phyloP scores from a whole-genome alignment of 768 basidiomycete species.

The Kwoniella sp. region DNA sequence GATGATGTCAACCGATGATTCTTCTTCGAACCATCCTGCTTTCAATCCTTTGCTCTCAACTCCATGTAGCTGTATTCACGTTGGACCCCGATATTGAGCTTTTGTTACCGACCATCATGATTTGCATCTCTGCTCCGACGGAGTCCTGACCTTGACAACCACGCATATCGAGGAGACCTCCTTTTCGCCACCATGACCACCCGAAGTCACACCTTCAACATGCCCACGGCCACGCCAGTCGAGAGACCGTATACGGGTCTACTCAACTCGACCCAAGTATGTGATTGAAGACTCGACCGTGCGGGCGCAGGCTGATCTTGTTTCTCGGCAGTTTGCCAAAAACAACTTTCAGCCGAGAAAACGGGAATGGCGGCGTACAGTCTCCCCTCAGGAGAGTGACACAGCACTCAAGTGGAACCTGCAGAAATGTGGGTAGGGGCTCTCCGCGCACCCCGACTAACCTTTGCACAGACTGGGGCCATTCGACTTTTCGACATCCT shows the following conservation, averaged over 20 bases:
- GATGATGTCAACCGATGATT: slow-evolving; percentile 9
- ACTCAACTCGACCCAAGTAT: slow-evolving; percentile 30
- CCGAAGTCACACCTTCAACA: slow-evolving; percentile 4
- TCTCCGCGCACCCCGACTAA: neutral
- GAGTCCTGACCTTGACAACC: too few relatives aligned
- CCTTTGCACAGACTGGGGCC: slow-evolving; percentile 36
- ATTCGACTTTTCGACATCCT: slow-evolving; percentile 36
- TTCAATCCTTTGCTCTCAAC: neutral
- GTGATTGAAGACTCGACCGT: neutral
- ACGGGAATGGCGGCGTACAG: slow-evolving; percentile 27
- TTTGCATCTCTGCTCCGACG: too few relatives aligned
- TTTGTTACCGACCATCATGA: too few relatives aligned
- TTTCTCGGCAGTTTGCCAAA: slow-evolving; percentile 15
- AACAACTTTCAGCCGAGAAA: slow-evolving; percentile 33
- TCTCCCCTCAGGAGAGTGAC: slow-evolving; percentile 41
- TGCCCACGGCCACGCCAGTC: slow-evolving; percentile 32
- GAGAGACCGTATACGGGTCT: slow-evolving; percentile 28
- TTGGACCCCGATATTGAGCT: too few relatives aligned
- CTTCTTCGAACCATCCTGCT: neutral
- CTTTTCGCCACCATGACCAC: neutral
- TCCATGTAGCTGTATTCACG: neutral
- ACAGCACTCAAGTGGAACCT: slow-evolving; percentile 25
- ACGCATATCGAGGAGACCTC: too few relatives aligned
- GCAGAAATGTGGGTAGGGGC: slow-evolving; percentile 32
- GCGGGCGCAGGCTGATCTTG: too few relatives aligned